These are phyloP conservation scores for Aspergillus sergii DNA, from an alignment of 2,329 filamentous ascomycete genomes.

Conservation along the genomic window DNA sequence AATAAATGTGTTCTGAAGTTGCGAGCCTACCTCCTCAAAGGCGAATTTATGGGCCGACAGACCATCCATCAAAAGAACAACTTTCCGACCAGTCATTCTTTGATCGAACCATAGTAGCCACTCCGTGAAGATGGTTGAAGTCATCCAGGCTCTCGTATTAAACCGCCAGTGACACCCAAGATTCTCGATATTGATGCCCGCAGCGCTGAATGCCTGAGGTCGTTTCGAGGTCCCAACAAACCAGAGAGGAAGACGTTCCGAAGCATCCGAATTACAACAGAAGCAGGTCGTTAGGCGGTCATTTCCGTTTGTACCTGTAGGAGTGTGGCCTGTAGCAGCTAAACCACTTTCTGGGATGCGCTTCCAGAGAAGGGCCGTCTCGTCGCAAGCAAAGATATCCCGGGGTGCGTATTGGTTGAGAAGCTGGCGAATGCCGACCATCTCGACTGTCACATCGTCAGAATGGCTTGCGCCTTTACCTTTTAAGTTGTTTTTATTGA, in stretches of 20 bases:
- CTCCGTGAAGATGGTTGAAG: not conserved
- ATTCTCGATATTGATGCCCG: not conserved
- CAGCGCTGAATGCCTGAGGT: not conserved
- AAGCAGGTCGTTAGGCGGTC: not conserved
- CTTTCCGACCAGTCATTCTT: not conserved
- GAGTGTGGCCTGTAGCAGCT: too few relatives aligned
- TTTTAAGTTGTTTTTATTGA: too few relatives aligned
- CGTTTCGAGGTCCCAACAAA: not conserved
- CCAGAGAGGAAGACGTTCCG: not conserved
- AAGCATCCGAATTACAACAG: not conserved
- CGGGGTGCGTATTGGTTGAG: too few relatives aligned
- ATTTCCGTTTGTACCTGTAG: too few relatives aligned
- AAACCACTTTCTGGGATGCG: too few relatives aligned
- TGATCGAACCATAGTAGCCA: not conserved
- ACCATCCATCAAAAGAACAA: not conserved
- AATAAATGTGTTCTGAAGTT: not conserved
- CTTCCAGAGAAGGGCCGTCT: too few relatives aligned
- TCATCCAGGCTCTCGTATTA: not conserved
- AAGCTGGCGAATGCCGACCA: too few relatives aligned
- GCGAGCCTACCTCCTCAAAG: too few relatives aligned
- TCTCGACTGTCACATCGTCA: too few relatives aligned
- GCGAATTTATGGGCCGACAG: not conserved
- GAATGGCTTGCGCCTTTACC: too few relatives aligned
- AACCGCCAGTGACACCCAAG: not conserved
- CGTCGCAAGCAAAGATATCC: too few relatives aligned